These are phyloP conservation scores for Filobasidium uniguttulatum DNA, from an alignment of 1,284 basidiomycete genomes.

Conservation along the genomic window DNA sequence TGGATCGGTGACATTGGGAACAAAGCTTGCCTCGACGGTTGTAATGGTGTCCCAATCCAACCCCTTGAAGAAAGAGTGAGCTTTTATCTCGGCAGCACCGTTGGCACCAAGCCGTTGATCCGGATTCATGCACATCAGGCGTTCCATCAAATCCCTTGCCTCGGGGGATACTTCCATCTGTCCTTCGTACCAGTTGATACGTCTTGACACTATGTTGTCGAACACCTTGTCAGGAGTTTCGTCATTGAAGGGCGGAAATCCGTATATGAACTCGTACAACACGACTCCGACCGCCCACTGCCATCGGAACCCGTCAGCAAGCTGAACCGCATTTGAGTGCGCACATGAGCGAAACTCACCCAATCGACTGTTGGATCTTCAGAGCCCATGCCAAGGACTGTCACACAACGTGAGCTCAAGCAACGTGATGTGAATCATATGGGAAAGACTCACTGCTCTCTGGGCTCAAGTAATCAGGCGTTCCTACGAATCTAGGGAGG, in stretches of 20 bases:
- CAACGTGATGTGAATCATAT: slow-evolving; percentile 18
- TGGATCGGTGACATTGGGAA: slow-evolving; percentile 86
- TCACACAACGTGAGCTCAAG: slow-evolving; percentile 26
- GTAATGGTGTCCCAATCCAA: slow-evolving; percentile 90
- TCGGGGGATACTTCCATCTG: slow-evolving; percentile 78
- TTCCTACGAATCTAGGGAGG: slow-evolving; percentile 78
- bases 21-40: slow-evolving; percentile 79
- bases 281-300: slow-evolving; percentile 95
- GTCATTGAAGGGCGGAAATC: slow-evolving; percentile 93
- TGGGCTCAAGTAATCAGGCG: slow-evolving; percentile 91
- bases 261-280: slow-evolving; percentile 95
- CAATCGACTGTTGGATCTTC: slow-evolving; percentile 96
- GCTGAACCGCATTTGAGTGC: not conserved
- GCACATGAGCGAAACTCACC: slow-evolving; percentile 43
- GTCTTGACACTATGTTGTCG: slow-evolving; percentile 94
- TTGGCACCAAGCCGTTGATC: slow-evolving; percentile 65
- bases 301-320: not conserved
- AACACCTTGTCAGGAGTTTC: slow-evolving; percentile 95
- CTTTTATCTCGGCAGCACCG: slow-evolving; percentile 85
- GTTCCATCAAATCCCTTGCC: slow-evolving; percentile 80
- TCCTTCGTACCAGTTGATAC: slow-evolving; percentile 83
- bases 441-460: slow-evolving; percentile 50
- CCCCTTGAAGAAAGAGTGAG: slow-evolving; percentile 76
- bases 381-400: slow-evolving; percentile 74
- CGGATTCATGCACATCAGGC: slow-evolving; percentile 72